Percentiles rank a stretch among this genome's conserved stretches.
Evolutionary conservation across 192 early-diverging fungal species (phyloP).

Genomic region (Lobosporangium transversale): DNA sequence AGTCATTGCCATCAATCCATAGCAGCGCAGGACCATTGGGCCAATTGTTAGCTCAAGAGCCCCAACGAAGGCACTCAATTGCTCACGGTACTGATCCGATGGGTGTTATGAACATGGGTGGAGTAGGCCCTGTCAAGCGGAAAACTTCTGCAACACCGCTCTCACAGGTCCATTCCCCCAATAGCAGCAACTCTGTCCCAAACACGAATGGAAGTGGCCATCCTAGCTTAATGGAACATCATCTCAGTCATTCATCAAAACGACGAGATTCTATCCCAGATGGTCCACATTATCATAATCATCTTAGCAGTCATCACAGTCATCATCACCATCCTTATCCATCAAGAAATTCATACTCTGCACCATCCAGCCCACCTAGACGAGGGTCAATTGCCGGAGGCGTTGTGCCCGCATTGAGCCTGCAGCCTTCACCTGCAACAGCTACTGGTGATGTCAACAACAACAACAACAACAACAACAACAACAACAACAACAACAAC

Average conservation of each 20-base stretch:
- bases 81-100: slow-evolving; percentile 9
- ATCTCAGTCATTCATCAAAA: no score
- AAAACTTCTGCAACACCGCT: slow-evolving; percentile 38
- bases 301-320: slow-evolving; percentile 18
- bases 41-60: slow-evolving; percentile 42
- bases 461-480: no score
- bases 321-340: slow-evolving; percentile 39
- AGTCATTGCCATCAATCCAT: slow-evolving; percentile 44
- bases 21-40: slow-evolving; percentile 45
- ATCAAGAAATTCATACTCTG: slow-evolving; percentile 56
- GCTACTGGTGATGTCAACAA: no score
- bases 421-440: slow-evolving; percentile 37
- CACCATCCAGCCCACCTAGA: slow-evolving; percentile 55
- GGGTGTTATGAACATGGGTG: background rate
- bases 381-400: slow-evolving; percentile 27
- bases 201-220: slow-evolving; percentile 5
- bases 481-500: no score
- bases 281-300: slow-evolving; percentile 22
- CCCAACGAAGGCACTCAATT: slow-evolving; percentile 38
- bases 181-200: slow-evolving; percentile 45
- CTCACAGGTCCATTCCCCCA: slow-evolving; percentile 34
- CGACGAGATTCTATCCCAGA: slow-evolving; percentile 57
- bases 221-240: slow-evolving; percentile 23
- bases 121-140: slow-evolving; percentile 31
- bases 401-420: slow-evolving; percentile 19